Base-by-base conservation (phyloP, 331 rosid species). In the Quercus lobata region DNA sequence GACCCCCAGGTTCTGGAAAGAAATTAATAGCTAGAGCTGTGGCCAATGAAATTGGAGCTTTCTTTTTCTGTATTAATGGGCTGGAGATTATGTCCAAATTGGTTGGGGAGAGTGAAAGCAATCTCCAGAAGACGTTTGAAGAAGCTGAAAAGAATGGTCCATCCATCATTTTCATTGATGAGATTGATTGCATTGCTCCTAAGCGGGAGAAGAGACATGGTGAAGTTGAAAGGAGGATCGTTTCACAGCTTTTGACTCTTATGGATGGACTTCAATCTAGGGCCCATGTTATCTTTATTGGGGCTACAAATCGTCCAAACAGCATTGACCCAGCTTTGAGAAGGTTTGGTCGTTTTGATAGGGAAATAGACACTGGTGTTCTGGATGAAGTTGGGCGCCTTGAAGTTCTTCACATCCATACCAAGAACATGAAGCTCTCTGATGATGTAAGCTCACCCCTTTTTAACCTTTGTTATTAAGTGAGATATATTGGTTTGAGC, bases 131-230 rank as follows among this genome's bases (percentile, higher is more conserved):
- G 78, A 90, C 93, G 21, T 91, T 91, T 84, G 91, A 91, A 76
- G 96, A 91, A 76, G 95, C 95, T 6, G 95, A 91, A 78, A 88
- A 87, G 88, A 91, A 91, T 85, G 89, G 90, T n/a, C 95, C 95
- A 1, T 85, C 95, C 57, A 91, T 91, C 81, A 91, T 91, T 57
- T 91, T 91, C 65, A 91, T 91, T 66, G 95, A 91, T 87, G 92
- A 91, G 77, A 3, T 91, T 29, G 95, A 91, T 77, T 91, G 91
- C 55, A 91, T 91, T 82, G 95, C 95, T 25, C 95, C 95, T 35
- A 89, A 88, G 85, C 75, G 90, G 22, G 96, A 91, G 86, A 91
- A 91, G 85, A 91, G 90, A 49, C 79, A 91, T 74, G 96, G 93
- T 63, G 96, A 91, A 82, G 91, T 91, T 55, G 96, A 91, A 82